Conservation (phyloP, 2,329 filamentous ascomycete genomes). For the Ophiocordyceps sinensis region DNA sequence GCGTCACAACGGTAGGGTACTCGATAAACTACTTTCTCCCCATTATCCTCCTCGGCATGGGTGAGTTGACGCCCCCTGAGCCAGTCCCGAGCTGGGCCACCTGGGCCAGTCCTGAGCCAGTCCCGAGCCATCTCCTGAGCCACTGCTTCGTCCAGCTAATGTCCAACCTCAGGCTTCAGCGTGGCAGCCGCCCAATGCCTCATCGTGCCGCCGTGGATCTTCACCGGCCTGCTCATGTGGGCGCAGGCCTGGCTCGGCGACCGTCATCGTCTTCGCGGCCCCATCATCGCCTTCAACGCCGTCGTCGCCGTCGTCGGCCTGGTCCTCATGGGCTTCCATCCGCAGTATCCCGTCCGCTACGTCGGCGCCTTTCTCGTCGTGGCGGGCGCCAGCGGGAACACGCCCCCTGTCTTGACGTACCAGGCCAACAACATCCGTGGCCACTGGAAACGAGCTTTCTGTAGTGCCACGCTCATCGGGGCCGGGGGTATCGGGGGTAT, state of each 20-base stretch:
- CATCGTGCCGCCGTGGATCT: slow-evolving; percentile 11
- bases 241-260: slow-evolving; percentile 8
- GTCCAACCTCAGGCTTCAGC: slow-evolving; percentile 9
- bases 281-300: slow-evolving; percentile 7
- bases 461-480: slow-evolving; percentile 7
- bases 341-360: slow-evolving; percentile 6
- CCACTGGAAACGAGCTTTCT: slow-evolving; percentile 11
- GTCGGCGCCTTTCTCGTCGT: slow-evolving; percentile 9
- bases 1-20: slow-evolving; percentile 5
- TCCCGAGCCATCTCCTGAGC: too few relatives aligned
- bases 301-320: slow-evolving; percentile 6
- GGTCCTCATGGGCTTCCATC: slow-evolving; percentile 4
- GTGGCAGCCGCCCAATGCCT: slow-evolving; percentile 8
- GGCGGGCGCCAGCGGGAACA: slow-evolving; percentile 6
- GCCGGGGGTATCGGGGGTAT: slow-evolving; percentile 11
- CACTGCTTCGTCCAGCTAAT: too few relatives aligned
- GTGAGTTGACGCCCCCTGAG: slow-evolving; percentile 5
- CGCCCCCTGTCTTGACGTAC: slow-evolving; percentile 5
- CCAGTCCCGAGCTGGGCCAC: too few relatives aligned
- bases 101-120: too few relatives aligned
- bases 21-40: slow-evolving; percentile 9
- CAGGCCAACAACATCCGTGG: slow-evolving; percentile 11
- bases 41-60: slow-evolving; percentile 8
- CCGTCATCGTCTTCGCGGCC: slow-evolving; percentile 7
- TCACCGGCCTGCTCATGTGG: slow-evolving; percentile 8